Base-by-base conservation (phyloP, 805 yeast species). In the Candida methanosorbosa region DNA sequence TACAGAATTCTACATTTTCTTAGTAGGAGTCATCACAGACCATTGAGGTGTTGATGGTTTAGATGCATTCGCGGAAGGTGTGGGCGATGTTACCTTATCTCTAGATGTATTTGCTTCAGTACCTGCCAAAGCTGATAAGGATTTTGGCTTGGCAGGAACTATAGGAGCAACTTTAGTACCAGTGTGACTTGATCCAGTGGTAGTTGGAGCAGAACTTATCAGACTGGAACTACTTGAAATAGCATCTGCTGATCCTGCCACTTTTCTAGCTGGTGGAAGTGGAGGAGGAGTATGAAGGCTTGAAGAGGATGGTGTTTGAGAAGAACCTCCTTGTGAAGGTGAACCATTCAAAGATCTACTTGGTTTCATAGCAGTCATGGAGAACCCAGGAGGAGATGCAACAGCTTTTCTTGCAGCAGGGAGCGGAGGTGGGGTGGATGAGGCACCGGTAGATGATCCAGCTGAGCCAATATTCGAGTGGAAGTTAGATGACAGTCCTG, bases 311-410 rank as follows among this genome's bases (percentile, higher is more conserved):
- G 41, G 78, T 71, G 36, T 66, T 19, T 55, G 52, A 4, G 56
- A 50, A n/a, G 32, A 59, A 61, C 35, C 67, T 65, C 50, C 61
- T 67, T 41, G 78, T 70, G 36, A 65, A 17, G 57, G 54, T 3
- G 56, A 50, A 13, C 48, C 46, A 3, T 53, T 46, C 8, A 53
- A 39, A 6, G 60, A 53, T 21, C 49, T 39, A 2, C 57, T 55
- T 19, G 60, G 60, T 21, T 43, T 39, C 60, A 55, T 55, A 9
- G 51, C 57, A 13, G 44, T 34, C 14, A 45, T 32, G 4, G 54
- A 41, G 33, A 35, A 37, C 13, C 34, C 23, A 12, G 30, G 25
- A 3, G 30, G 31, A n/a, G 43, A 41, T 20, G 37, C 31, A 9
- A 46, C 43, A 13, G 41, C 43, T 17, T 22, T 22, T 3, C 43